Evolutionary conservation across 345 rosid genomes (phyloP).

Genomic region (Adansonia digitata): DNA sequence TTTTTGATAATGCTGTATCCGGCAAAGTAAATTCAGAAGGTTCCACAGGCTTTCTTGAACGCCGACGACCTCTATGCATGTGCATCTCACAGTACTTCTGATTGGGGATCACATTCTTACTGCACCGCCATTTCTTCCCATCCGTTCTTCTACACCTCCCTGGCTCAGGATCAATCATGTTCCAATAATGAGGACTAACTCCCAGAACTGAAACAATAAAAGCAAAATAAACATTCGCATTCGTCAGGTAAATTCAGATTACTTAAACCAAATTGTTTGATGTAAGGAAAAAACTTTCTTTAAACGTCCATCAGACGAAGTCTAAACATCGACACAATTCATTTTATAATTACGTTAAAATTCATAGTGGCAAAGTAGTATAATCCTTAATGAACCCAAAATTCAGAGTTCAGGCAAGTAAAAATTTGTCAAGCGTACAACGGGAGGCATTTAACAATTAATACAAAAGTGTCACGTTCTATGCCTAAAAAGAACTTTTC

Average conservation of each 20-base stretch:
- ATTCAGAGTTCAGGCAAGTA: not conserved
- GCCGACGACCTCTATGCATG: conserved; percentile 65
- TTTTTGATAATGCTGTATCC: not conserved
- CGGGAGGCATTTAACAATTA: not conserved
- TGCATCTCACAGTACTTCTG: conserved; percentile 70
- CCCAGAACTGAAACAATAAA: conserved; percentile 31
- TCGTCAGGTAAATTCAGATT: not conserved
- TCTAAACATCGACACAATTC: not conserved
- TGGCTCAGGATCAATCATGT: conserved; percentile 42
- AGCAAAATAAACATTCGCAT: not conserved
- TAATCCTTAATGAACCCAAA: not conserved
- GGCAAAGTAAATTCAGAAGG: conserved; percentile 25
- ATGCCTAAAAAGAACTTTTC: not conserved
- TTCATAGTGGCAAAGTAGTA: not conserved
- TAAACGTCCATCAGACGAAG: not conserved
- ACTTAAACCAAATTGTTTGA: not conserved
- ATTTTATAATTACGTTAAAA: not conserved
- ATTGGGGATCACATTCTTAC: conserved; percentile 36
- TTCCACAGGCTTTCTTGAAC: conserved; percentile 95
- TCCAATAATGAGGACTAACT: conserved; percentile 23
- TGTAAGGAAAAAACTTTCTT: not conserved
- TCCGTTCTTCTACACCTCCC: conserved; percentile 77
- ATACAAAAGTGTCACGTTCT: not conserved
- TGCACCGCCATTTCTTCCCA: conserved; percentile 83
- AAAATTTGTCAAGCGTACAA: not conserved